Base-by-base conservation (phyloP, 2,329 filamentous ascomycete species). In the Penicillium sp. region DNA sequence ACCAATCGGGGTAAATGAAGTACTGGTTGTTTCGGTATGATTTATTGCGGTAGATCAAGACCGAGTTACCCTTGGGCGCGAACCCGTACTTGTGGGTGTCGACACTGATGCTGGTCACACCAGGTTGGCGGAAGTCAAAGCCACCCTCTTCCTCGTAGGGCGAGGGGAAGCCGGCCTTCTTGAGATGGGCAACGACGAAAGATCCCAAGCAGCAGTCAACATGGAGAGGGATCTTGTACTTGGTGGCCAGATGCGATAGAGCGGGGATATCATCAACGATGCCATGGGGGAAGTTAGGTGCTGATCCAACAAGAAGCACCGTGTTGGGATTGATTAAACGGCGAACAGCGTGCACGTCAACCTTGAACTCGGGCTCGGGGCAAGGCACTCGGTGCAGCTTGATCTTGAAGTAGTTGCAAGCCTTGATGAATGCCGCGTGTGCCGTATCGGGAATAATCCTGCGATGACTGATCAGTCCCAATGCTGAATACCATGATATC, bases 31-130 rank as follows among this genome's bases (percentile, higher is more conserved):
- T 85, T 64, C 94, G 86, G 62, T 95, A 84, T 44, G 84, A 78
- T 33, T 87, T 83, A 43, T 86, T 89, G 66, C 94, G 90, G 82
- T 99, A 99, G 40, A 99, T 82, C 14, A 96, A 82, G 1, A 91
- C 94, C 50, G 89, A 94, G 82, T 96, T 99, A 64, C 94, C 94
- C 79, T 99, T 99, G 50, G 94, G 94, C 1, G 94, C 94, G 71
- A 99, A 99, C 36, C 94, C 94, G 73, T 99, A 99, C 75, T 99
- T 99, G 83, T 99, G 94, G 3, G 94, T 99, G 73, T 99, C 94
- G 73, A 92, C 95, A 63, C 87, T 91, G 74, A 99, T 97, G 73
- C 88, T 93, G 4, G 93, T 97, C 36, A 99, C 94, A 66, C 94
- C 94, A 64, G 90, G 91, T 56, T 95, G 86, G 53, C 89, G 86